Base-by-base conservation (phyloP, 2,329 filamentous ascomycete species). In the Diaporthe nobilis region DNA sequence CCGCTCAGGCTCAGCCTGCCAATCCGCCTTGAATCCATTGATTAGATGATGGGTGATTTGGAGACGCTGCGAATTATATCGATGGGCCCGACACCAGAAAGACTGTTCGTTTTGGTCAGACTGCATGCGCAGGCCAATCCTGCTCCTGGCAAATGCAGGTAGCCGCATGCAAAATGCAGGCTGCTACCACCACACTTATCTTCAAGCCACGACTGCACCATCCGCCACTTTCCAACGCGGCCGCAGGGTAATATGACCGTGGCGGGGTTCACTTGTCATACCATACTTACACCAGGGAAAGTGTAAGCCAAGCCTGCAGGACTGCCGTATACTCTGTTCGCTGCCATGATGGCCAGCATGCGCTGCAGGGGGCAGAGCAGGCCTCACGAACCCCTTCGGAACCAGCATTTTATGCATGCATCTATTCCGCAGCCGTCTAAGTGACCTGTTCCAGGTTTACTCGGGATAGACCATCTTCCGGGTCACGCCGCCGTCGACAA, bases 381-480 rank as follows among this genome's bases (percentile, higher is more conserved):
- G n/a, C 44, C 25, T 37, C 20, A 42, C 34, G 22, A 55, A n/a
- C 31, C 47, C 34, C 22, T 7, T 34, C 1, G 31, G 44, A 22
- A 37, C 22, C 63, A 10, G 28, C 44, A 3, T 17, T 17, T 9
- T 15, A 6, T n/a, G 34, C 65, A 34, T 31, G 34, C 65, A n/a
- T 70, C 31, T 42, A 55, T 17, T 9, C 22, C 65, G 31, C 34
- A 12, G 47, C 49, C 15, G 34, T 15, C 12, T 55, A 13, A 22
- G 49, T 53, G 8, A 8, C 4, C 47, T 47, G 10, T 17, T 13
- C 12, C 13, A 10, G 4, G 37, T 39, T 51, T 68, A 81, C 76
- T 82, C 81, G 17, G 81, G 80, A 76, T 82, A 82, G 17, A 82
- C 78, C 81, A 82, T 82, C 77, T 80, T 81, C 71, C 81, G 78